Percentiles rank a stretch among this genome's conserved stretches.
phyloP scores from a whole-genome alignment of 73 alveolate species.

The Blepharisma stoltei region DNA sequence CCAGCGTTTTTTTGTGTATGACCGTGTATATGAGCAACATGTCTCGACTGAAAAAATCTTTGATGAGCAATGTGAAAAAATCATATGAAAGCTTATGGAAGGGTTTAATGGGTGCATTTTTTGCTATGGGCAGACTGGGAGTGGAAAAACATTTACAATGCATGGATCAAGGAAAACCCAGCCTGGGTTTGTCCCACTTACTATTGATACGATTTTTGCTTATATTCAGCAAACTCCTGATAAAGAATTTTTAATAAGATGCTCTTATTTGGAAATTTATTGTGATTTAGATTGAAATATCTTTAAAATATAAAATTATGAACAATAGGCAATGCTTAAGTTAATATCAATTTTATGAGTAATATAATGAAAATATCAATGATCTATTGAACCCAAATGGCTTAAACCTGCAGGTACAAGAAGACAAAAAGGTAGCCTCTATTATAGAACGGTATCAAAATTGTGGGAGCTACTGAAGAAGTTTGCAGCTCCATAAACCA shows the following conservation, averaged over 20 bases:
- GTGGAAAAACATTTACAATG: slow-evolving; percentile 96
- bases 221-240: slow-evolving; percentile 19
- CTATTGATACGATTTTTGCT: slow-evolving; percentile 30
- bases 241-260: slow-evolving; percentile 44
- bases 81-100: slow-evolving; percentile 64
- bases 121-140: slow-evolving; percentile 96
- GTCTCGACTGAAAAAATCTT: slow-evolving; percentile 4
- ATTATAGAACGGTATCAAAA: background rate
- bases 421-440: too few relatives aligned
- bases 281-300: too few relatives aligned
- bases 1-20: background rate
- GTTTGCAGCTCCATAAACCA: background rate
- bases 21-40: background rate
- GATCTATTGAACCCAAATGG: too few relatives aligned
- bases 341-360: too few relatives aligned
- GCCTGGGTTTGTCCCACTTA: slow-evolving; percentile 48
- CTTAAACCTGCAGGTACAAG: too few relatives aligned
- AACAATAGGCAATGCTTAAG: too few relatives aligned
- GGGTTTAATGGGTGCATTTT: slow-evolving; percentile 91
- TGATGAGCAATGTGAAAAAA: slow-evolving; percentile 10
- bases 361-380: too few relatives aligned
- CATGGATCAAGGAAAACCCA: slow-evolving; percentile 65
- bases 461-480: background rate
- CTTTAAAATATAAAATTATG: too few relatives aligned
- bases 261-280: slow-evolving; percentile 84